Conservation (phyloP, 2,329 filamentous ascomycete genomes). For the Sporothrix brasiliensis region DNA sequence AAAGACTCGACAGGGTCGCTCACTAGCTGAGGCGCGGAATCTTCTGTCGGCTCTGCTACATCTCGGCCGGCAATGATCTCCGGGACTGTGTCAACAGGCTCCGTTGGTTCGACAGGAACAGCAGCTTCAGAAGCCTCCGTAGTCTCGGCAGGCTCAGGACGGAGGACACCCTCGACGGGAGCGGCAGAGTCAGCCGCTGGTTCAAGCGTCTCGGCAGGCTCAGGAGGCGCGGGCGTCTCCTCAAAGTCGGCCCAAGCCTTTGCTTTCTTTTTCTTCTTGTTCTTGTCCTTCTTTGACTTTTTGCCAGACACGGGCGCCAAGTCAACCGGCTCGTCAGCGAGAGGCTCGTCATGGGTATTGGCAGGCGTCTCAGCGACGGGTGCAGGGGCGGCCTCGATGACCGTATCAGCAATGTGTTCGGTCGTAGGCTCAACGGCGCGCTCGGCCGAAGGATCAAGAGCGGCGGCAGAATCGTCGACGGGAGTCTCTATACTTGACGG, state of each 20-base stretch:
- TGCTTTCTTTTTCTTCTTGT: constrained; percentile 28
- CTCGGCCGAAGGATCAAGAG: neutral
- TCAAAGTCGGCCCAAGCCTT: constrained; percentile 20
- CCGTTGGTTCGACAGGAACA: neutral
- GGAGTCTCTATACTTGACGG: neutral
- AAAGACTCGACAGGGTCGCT: neutral
- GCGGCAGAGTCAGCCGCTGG: neutral
- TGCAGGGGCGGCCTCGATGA: neutral
- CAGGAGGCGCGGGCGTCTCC: neutral
- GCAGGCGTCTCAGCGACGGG: neutral
- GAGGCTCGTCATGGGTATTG: neutral
- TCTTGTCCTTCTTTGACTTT: constrained; percentile 30
- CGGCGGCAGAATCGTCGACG: neutral
- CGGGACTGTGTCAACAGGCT: neutral
- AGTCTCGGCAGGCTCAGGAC: neutral
- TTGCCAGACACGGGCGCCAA: neutral
- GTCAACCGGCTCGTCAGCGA: neutral
- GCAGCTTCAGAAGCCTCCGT: neutral
- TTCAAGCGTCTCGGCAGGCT: neutral
- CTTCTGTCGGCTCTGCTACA: neutral
- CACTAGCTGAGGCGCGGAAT: neutral
- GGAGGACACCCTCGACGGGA: neutral
- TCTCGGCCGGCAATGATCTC: neutral
- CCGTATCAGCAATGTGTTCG: neutral
- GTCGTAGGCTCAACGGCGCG: neutral